Evolutionary conservation across 805 yeast genomes (phyloP).

Genomic region (Suhomyces kilbournensis): DNA sequence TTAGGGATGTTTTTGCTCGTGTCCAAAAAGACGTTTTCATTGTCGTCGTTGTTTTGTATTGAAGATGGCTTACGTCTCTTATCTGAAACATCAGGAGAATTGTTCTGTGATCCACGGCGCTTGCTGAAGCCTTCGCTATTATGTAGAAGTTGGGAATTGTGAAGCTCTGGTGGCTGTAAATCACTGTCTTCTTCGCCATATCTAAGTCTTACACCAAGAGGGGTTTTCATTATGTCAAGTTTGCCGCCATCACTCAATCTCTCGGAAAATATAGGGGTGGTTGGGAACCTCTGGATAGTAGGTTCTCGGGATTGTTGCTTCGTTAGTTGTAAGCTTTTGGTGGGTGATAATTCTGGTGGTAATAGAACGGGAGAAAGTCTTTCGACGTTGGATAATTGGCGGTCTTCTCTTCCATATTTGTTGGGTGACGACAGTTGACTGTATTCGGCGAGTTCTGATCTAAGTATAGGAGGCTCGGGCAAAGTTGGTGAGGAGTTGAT

Average conservation of each 20-base stretch:
- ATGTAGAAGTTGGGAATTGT: slow-evolving; percentile 3
- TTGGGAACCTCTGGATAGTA: slow-evolving; percentile 14
- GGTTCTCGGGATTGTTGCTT: slow-evolving; percentile 6
- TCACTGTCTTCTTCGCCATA: slow-evolving; percentile 30
- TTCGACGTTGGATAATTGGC: slow-evolving; percentile 7
- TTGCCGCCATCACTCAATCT: slow-evolving; percentile 15
- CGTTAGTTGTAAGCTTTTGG: slow-evolving; percentile 5
- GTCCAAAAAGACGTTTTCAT: slow-evolving; percentile 36
- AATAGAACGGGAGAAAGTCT: slow-evolving; percentile 19
- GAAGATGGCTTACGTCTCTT: background rate
- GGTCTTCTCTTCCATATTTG: background rate
- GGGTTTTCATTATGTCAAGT: slow-evolving; percentile 22
- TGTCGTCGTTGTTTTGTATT: slow-evolving; percentile 14
- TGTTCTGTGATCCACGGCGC: background rate
- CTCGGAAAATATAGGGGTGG: slow-evolving; percentile 13
- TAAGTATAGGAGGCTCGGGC: slow-evolving; percentile 42
- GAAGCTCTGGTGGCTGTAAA: slow-evolving; percentile 25
- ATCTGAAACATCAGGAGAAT: background rate
- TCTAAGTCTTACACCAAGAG: slow-evolving; percentile 19
- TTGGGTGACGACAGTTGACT: slow-evolving; percentile 6
- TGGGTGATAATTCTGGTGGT: slow-evolving; percentile 20
- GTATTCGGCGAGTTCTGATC: slow-evolving; percentile 32
- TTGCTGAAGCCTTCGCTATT: background rate
- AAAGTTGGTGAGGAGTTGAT: slow-evolving; percentile 42
- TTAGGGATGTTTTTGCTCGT: slow-evolving; percentile 7